Evolutionary conservation across 768 basidiomycete genomes (phyloP).

Genomic region (Phanerochaete carnosa): DNA sequence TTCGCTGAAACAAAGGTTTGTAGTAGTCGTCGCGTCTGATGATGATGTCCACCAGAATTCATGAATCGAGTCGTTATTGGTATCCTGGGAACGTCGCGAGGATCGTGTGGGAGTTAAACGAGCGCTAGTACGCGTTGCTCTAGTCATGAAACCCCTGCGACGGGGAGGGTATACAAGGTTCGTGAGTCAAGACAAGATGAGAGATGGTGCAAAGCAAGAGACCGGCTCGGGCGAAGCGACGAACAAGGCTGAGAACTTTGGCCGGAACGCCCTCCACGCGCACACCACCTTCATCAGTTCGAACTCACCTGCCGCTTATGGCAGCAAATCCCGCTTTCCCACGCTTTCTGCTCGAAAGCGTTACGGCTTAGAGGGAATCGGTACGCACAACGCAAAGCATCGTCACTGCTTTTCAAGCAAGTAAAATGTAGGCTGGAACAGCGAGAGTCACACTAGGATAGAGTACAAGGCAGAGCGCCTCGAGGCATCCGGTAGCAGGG

Average conservation of each 20-base stretch:
- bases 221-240: constrained; percentile 2
- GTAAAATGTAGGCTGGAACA: not conserved
- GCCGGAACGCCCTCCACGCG: constrained; percentile 5
- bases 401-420: too few relatives aligned
- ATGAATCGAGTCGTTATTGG: constrained; percentile 6
- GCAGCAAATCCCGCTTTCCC: constrained; percentile 6
- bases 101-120: constrained; percentile 24
- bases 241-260: constrained; percentile 1
- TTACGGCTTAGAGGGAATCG: too few relatives aligned
- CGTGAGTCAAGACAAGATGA: not conserved
- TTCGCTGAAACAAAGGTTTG: not conserved
- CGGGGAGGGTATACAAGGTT: not conserved
- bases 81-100: constrained; percentile 21
- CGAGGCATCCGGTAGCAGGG: not conserved
- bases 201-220: constrained; percentile 7
- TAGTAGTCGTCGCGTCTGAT: not conserved
- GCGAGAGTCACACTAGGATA: not conserved
- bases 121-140: constrained; percentile 16
- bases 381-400: too few relatives aligned
- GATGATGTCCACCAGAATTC: constrained; percentile 21
- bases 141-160: constrained; percentile 20
- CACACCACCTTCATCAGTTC: constrained; percentile 10
- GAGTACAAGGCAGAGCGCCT: not conserved
- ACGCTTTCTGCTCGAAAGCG: not conserved
- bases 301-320: constrained; percentile 10